These are phyloP conservation scores for Clonostachys byssicola DNA, from an alignment of 2,329 filamentous ascomycete genomes.

Conservation along the genomic window DNA sequence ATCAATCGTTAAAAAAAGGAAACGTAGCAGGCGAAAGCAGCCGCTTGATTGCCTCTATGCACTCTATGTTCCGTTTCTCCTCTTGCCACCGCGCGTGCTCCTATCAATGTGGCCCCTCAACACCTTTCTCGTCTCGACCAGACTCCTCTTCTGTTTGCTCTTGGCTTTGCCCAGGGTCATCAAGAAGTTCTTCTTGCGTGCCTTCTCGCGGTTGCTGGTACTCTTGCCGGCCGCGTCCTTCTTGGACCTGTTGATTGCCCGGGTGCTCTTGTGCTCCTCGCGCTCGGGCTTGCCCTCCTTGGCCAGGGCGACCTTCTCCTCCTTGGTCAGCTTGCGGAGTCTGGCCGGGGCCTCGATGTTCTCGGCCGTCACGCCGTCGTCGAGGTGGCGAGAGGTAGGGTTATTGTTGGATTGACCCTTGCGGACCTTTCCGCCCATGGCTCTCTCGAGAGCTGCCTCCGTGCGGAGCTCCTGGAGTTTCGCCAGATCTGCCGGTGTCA, in stretches of 20 bases:
- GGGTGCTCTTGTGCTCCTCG: conserved; percentile 79
- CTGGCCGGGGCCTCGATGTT: conserved; percentile 85
- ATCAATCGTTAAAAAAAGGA: background rate
- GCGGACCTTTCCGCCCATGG: conserved; percentile 42
- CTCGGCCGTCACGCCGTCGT: conserved; percentile 85
- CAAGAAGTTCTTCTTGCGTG: conserved; percentile 94
- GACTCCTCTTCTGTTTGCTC: conserved; percentile 89
- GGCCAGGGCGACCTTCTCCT: conserved; percentile 81
- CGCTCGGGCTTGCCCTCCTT: conserved; percentile 76
- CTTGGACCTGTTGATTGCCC: conserved; percentile 79
- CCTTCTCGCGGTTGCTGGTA: conserved; percentile 96
- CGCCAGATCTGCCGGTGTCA: conserved; percentile 92
- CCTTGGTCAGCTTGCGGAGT: conserved; percentile 81
- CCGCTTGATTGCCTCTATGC: no score
- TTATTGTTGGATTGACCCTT: conserved; percentile 39
- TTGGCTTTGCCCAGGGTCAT: conserved; percentile 98
- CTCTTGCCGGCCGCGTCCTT: conserved; percentile 90
- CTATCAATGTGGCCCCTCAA: conserved; percentile 78
- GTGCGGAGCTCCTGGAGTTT: conserved; percentile 87
- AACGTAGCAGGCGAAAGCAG: no score
- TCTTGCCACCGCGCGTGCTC: conserved; percentile 77
- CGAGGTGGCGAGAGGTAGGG: conserved; percentile 58
- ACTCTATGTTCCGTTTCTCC: conserved; percentile 54
- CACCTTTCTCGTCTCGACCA: conserved; percentile 79
- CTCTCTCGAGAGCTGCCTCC: conserved; percentile 66